Percentiles rank a stretch among this genome's conserved stretches.
phyloP scores from a whole-genome alignment of 2,329 filamentous ascomycete species.

The Bipolaris bicolor region DNA sequence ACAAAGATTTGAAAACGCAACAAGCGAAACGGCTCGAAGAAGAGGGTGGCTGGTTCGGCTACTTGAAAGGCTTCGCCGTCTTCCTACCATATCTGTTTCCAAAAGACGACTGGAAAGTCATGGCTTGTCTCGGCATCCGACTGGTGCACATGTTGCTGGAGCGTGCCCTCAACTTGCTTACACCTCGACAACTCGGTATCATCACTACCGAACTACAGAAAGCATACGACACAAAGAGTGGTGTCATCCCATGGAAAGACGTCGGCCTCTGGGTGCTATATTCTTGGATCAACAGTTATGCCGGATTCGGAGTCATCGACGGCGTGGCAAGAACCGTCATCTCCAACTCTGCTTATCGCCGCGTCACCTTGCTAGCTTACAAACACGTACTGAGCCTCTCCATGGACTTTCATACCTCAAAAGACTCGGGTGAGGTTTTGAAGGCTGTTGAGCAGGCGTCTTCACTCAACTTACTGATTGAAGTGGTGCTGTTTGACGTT shows the following conservation, averaged over 20 bases:
- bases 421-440: constrained; percentile 68
- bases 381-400: constrained; percentile 70
- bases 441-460: constrained; percentile 69
- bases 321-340: constrained; percentile 61
- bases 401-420: constrained; percentile 72
- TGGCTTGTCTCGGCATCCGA: constrained; percentile 71
- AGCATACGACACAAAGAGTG: constrained; percentile 46
- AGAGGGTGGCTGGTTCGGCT: constrained; percentile 77
- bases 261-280: constrained; percentile 58
- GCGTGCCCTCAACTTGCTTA: constrained; percentile 75
- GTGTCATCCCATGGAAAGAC: constrained; percentile 58
- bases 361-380: constrained; percentile 67
- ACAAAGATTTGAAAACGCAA: constrained; percentile 62
- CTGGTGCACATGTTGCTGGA: constrained; percentile 70
- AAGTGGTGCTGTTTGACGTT: constrained; percentile 65
- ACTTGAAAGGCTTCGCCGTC: constrained; percentile 74
- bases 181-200: constrained; percentile 81
- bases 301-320: constrained; percentile 59
- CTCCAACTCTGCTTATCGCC: constrained; percentile 63
- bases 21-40: constrained; percentile 70
- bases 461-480: constrained; percentile 64
- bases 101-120: constrained; percentile 67
- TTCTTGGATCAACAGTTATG: constrained; percentile 58
- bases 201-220: constrained; percentile 71
- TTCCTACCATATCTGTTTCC: constrained; percentile 84